These are phyloP conservation scores for Isatis tinctoria DNA, from an alignment of 345 rosid species.

Conservation along the genomic window DNA sequence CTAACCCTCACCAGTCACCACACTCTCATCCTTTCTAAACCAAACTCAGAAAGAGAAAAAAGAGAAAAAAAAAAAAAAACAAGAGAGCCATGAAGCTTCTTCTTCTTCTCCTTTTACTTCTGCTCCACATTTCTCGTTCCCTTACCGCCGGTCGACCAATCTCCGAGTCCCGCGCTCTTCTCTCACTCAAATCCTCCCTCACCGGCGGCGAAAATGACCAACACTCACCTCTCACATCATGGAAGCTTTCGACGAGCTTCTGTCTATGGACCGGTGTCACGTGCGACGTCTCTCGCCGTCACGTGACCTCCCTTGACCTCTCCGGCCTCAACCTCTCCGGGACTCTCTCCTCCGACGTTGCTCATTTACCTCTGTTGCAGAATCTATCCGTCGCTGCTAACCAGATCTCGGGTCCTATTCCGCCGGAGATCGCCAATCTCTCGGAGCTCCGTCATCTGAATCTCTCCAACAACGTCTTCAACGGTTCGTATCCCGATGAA, in stretches of 20 bases:
- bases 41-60: no score
- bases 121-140: slow-evolving; percentile 38
- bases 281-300: slow-evolving; percentile 56
- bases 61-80: background rate
- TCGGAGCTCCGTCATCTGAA: slow-evolving; percentile 56
- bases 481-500: slow-evolving; percentile 51
- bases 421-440: slow-evolving; percentile 46
- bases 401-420: slow-evolving; percentile 60
- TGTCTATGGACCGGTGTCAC: slow-evolving; percentile 60
- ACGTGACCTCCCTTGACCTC: slow-evolving; percentile 58
- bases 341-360: slow-evolving; percentile 50
- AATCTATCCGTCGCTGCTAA: slow-evolving; percentile 55
- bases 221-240: slow-evolving; percentile 44
- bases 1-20: slow-evolving; percentile 31
- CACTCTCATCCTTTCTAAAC: slow-evolving; percentile 16
- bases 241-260: slow-evolving; percentile 49
- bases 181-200: slow-evolving; percentile 61
- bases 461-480: slow-evolving; percentile 73
- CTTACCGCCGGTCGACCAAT: slow-evolving; percentile 29
- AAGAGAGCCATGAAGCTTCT: slow-evolving; percentile 35
- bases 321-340: slow-evolving; percentile 61
- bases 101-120: slow-evolving; percentile 34
- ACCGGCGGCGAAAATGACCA: slow-evolving; percentile 41
- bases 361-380: slow-evolving; percentile 50
- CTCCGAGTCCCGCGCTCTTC: slow-evolving; percentile 63